Percentiles rank a stretch among this genome's conserved stretches.
Evolutionary conservation across 768 basidiomycete species (phyloP).

Genomic region (Pleurotus cornucopiae): DNA sequence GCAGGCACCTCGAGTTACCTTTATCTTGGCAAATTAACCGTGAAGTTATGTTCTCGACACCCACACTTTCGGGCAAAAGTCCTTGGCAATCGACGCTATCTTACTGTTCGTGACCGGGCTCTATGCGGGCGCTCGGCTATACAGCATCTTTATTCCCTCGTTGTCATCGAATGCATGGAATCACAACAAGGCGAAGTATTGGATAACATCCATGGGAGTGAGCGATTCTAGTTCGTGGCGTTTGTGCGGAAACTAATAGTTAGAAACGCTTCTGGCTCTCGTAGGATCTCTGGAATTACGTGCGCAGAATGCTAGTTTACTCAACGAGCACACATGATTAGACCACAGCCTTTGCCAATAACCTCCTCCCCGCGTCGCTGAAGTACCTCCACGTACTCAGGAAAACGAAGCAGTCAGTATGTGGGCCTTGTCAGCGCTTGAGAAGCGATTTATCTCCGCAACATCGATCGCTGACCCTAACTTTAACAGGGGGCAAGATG

Average conservation of each 20-base stretch:
- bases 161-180: constrained; percentile 1
- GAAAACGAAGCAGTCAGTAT: too few relatives aligned
- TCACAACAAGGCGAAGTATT: background rate
- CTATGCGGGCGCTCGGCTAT: background rate
- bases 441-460: constrained; percentile 7
- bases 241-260: constrained; percentile 1
- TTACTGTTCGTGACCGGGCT: background rate
- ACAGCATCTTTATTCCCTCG: background rate
- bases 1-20: too few relatives aligned
- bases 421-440: background rate
- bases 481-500: constrained; percentile 2
- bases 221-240: background rate
- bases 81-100: too few relatives aligned
- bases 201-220: background rate
- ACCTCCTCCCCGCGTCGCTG: too few relatives aligned
- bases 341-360: too few relatives aligned
- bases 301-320: too few relatives aligned
- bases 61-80: too few relatives aligned
- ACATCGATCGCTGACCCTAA: constrained; percentile 1
- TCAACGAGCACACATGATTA: too few relatives aligned
- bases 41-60: background rate
- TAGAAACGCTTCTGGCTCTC: background rate
- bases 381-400: too few relatives aligned
- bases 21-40: too few relatives aligned
- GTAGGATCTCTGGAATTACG: background rate